A percentile compares a stretch with the other conserved stretches of the same genome.
phyloP scores from a whole-genome alignment of 1,284 basidiomycete genomes.

The Mycena sp. region DNA sequence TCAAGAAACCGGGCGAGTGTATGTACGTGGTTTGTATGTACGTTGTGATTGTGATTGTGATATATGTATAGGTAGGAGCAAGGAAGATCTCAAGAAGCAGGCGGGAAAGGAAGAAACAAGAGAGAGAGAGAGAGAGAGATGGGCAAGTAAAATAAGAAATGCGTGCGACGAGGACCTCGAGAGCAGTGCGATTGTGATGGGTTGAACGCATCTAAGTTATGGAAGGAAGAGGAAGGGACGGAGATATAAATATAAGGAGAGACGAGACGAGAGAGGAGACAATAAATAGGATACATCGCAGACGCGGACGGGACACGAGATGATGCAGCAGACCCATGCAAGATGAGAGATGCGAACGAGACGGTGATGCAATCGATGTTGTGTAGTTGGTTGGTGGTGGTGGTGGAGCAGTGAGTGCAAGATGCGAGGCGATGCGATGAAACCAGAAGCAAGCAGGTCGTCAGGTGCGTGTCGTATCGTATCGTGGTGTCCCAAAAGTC shows the following conservation, averaged over 20 bases:
- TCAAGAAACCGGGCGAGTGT: constrained; percentile 4
- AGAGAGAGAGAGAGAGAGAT: background rate
- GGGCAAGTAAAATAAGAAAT: background rate
- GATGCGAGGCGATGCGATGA: constrained; percentile 16
- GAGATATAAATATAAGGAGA: too few relatives aligned
- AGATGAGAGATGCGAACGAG: constrained; percentile 12
- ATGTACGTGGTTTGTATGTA: constrained; percentile 2
- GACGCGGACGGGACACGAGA: constrained; percentile 15
- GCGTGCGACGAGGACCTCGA: constrained; percentile 6
- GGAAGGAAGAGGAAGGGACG: background rate
- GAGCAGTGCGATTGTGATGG: constrained; percentile 14
- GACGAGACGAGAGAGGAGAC: background rate
- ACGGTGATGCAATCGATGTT: constrained; percentile 14
- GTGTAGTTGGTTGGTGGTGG: background rate
- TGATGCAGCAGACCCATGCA: constrained; percentile 25
- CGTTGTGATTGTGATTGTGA: background rate
- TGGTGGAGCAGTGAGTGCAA: constrained; percentile 19
- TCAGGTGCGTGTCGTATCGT: constrained; percentile 22
- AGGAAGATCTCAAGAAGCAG: too few relatives aligned
- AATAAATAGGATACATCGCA: too few relatives aligned
- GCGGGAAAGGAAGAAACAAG: background rate
- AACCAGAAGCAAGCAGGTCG: constrained; percentile 7
- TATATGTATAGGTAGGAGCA: background rate
- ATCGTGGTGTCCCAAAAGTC: too few relatives aligned
- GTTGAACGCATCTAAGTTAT: constrained; percentile 25